These are phyloP conservation scores for Catenaria anguillulae DNA, from an alignment of 371 early-diverging fungal genomes.

Conservation along the genomic window DNA sequence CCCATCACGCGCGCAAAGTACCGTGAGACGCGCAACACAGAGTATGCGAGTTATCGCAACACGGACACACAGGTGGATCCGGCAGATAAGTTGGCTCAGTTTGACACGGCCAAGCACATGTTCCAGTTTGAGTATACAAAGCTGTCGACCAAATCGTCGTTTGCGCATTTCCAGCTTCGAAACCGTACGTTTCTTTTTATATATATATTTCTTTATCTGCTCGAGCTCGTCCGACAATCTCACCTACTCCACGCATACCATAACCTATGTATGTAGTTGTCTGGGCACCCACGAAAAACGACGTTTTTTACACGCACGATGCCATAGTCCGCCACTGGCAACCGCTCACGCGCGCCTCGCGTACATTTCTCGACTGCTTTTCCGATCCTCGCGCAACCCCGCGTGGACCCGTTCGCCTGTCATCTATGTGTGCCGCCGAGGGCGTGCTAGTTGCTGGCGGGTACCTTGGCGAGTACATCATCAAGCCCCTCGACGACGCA, in stretches of 20 bases:
- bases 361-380: conserved; percentile 29
- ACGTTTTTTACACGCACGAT: conserved; percentile 41
- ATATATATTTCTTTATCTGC: too few relatives aligned
- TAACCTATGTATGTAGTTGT: too few relatives aligned
- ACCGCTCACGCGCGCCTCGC: conserved; percentile 31
- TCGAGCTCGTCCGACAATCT: too few relatives aligned
- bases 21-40: background rate
- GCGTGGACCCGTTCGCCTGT: conserved; percentile 27
- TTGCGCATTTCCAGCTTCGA: conserved; percentile 58
- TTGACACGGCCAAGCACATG: too few relatives aligned
- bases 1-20: background rate
- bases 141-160: conserved; percentile 17
- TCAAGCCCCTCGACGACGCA: conserved; percentile 15
- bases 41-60: background rate
- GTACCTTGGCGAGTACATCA: conserved; percentile 30
- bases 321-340: conserved; percentile 47
- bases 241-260: too few relatives aligned
- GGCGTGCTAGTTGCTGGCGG: conserved; percentile 38
- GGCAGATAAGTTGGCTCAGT: background rate
- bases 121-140: conserved; percentile 27
- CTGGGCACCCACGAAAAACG: conserved; percentile 52
- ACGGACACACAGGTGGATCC: too few relatives aligned
- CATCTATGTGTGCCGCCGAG: conserved; percentile 37
- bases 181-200: too few relatives aligned
- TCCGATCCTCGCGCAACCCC: conserved; percentile 19